Base-by-base conservation (phyloP, 352 stramenopile genomes). In the Globisporangium viniferum region DNA sequence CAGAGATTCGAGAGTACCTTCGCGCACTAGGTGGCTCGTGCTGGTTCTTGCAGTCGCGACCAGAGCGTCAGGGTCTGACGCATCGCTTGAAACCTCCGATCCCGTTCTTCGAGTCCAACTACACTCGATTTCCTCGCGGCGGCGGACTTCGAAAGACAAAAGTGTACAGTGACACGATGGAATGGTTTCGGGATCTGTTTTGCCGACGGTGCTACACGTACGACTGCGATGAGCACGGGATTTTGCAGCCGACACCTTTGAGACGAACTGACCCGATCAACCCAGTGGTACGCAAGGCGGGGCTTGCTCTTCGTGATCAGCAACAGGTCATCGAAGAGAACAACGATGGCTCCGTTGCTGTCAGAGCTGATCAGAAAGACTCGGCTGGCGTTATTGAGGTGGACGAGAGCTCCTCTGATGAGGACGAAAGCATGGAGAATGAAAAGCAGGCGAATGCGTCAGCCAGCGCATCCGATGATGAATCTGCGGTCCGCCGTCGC, bases 181-280 rank as follows among this genome's bases (percentile, higher is more conserved):
- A 97, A 67, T 90, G 80, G 62, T 94, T 94, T 73, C 81, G 87
- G 0, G 80, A 93, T 64, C 62, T 98, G 3, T 97, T 98, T 67
- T 98, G 94, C 69, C 78, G 89, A 3, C 79, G 88, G 2, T 98
- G 94, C 73, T 97, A 91, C 67, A 82, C 70, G 0, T 98, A 98
- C 76, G 91, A 98, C 72, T 98, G 94, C 63, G 79, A 86, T 55
- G 71, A 96, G 41, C 94, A 98, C 69, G 91, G 91, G 1, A 94
- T 91, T 53, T 66, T 91, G 59, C 79, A 91, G 48, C 84, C 86
- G 3, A 74, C 76, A 27, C 84, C 82, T 20, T 69, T 61, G 12
- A 46, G 69, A 61, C 80, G 86, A 2, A 74, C 67, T 2, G 82
- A 92, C 68, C 86, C 86, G 0, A 62, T 90, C 33, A 79, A 91